phyloP scores from a whole-genome alignment of 179 eudicot genomes.

The Actinidia polygama region DNA sequence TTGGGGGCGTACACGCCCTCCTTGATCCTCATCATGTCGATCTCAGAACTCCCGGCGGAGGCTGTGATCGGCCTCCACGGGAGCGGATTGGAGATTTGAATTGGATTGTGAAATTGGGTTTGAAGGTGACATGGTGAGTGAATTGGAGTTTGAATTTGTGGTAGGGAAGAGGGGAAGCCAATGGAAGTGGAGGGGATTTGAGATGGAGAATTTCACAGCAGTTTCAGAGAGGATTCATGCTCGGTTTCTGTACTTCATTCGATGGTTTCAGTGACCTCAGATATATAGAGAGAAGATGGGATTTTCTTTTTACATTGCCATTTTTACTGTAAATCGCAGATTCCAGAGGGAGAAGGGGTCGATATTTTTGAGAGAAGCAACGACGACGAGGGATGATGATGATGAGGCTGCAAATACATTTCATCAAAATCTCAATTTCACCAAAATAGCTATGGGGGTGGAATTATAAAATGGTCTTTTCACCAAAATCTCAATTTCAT shows the following conservation, averaged over 20 bases:
- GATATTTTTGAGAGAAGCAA: too few relatives aligned
- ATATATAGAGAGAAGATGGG: background rate
- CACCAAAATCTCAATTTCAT: too few relatives aligned
- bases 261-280: background rate
- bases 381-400: too few relatives aligned
- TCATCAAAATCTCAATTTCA: too few relatives aligned
- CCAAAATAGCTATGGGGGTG: too few relatives aligned
- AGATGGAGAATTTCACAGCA: constrained; percentile 4
- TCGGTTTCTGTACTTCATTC: constrained; percentile 6
- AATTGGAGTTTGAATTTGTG: background rate
- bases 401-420: too few relatives aligned
- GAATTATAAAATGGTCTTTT: too few relatives aligned
- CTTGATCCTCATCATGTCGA: constrained; percentile 72
- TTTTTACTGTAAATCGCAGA: too few relatives aligned
- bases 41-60: constrained; percentile 36
- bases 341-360: too few relatives aligned
- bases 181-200: constrained; percentile 9
- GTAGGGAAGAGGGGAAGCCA: background rate
- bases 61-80: constrained; percentile 23
- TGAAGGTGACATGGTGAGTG: background rate
- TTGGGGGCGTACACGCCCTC: constrained; percentile 66
- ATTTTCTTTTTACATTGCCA: too few relatives aligned
- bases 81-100: constrained; percentile 15
- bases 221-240: constrained; percentile 32
- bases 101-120: background rate